Conservation (phyloP, 2,329 filamentous ascomycete genomes). For the Aspergillus melleus region DNA sequence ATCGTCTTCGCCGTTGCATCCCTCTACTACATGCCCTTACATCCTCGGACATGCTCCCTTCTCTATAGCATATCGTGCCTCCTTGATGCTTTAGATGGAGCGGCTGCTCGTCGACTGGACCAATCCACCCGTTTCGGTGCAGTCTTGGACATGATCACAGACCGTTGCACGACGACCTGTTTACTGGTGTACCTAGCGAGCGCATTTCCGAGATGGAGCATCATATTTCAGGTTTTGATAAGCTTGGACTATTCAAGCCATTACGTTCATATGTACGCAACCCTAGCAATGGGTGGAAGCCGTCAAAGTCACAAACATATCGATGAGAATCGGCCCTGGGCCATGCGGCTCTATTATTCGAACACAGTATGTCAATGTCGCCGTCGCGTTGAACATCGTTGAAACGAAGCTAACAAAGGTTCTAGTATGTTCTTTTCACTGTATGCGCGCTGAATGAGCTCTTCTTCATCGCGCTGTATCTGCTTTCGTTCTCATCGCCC, state of each 20-base stretch:
- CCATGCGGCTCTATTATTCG: conserved; percentile 90
- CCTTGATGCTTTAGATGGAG: conserved; percentile 87
- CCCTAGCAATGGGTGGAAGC: conserved; percentile 76
- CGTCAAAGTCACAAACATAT: conserved; percentile 85
- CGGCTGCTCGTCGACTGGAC: conserved; percentile 77
- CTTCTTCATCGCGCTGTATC: conserved; percentile 95
- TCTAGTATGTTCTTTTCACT: conserved; percentile 78
- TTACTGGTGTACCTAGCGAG: conserved; percentile 87
- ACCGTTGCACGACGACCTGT: conserved; percentile 91
- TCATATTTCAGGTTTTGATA: conserved; percentile 88
- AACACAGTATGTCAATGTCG: conserved; percentile 57
- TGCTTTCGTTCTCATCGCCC: conserved; percentile 89
- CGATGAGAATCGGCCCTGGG: conserved; percentile 77
- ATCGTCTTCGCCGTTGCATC: conserved; percentile 79
- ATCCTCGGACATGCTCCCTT: conserved; percentile 86
- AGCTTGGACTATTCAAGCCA: conserved; percentile 88
- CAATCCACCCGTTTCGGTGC: conserved; percentile 92
- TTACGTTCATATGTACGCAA: conserved; percentile 74
- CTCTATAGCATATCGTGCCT: conserved; percentile 84
- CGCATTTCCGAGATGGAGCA: conserved; percentile 88
- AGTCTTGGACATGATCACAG: conserved; percentile 95
- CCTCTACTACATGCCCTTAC: conserved; percentile 95
- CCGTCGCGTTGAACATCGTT: neutral
- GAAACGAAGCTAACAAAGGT: neutral
- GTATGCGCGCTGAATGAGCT: conserved; percentile 85